Conservation (phyloP, 2,329 filamentous ascomycete genomes). For the Exophiala xenobiotica region DNA sequence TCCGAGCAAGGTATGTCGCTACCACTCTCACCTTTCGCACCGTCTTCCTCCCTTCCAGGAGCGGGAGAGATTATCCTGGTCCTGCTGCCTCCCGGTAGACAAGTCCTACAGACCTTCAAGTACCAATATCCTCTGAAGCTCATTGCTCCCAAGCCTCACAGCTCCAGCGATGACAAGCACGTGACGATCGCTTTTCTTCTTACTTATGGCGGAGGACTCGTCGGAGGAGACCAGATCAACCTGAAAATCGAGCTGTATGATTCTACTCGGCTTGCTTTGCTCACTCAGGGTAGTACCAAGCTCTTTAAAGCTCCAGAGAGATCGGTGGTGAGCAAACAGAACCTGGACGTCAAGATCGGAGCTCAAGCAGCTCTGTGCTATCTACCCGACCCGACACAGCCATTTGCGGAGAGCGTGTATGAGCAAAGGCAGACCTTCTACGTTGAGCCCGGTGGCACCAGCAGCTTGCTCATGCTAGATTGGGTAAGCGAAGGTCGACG, state of each 20-base stretch:
- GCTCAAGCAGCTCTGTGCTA: constrained; percentile 57
- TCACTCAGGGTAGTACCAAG: constrained; percentile 82
- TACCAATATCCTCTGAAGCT: constrained; percentile 96
- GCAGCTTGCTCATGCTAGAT: constrained; percentile 77
- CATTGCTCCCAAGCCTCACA: constrained; percentile 72
- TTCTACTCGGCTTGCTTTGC: constrained; percentile 63
- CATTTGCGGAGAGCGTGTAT: constrained; percentile 81
- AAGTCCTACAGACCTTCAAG: constrained; percentile 70
- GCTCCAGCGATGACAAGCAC: constrained; percentile 51
- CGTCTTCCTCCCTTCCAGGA: constrained; percentile 71
- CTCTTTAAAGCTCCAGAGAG: constrained; percentile 75
- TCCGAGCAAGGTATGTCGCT: constrained; percentile 22
- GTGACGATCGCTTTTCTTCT: constrained; percentile 70
- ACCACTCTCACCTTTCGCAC: constrained; percentile 68
- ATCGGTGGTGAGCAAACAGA: constrained; percentile 44
- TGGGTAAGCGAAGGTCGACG: constrained; percentile 90
- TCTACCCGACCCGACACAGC: constrained; percentile 89
- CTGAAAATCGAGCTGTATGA: constrained; percentile 66
- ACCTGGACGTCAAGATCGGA: constrained; percentile 50
- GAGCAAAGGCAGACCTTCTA: constrained; percentile 79
- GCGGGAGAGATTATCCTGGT: constrained; percentile 74
- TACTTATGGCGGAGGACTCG: constrained; percentile 90
- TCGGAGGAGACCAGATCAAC: constrained; percentile 79
- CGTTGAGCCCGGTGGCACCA: constrained; percentile 47
- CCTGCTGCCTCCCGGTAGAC: constrained; percentile 68